Base-by-base conservation (phyloP, 208 protist species). In the Leishmania gerbilli region DNA sequence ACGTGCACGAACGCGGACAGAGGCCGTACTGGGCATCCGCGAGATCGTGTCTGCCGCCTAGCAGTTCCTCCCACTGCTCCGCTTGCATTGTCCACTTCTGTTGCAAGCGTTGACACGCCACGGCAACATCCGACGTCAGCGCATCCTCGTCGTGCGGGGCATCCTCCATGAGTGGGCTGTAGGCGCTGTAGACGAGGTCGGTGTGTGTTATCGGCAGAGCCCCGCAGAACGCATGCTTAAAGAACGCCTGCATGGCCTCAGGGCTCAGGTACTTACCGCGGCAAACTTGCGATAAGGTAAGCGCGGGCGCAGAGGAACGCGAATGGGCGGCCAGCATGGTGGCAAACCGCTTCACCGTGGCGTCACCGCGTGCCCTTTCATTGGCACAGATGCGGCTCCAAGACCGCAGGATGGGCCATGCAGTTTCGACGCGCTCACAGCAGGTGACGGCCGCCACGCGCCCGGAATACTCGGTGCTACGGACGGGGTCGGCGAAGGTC, bases 141-240 rank as follows among this genome's bases (percentile, higher is more conserved):
- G 84, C 83, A 79, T 93, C 90, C 58, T 91, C 90, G 51, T 84
- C 31, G 13, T 69, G 69, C 3, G 88, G 88, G 67, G 85, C 74
- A 37, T 85, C 86, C 31, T 88, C 88, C 58, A 88, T 82, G 27
- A 88, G 49, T 24, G 75, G 24, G 49, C 76, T 86, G 76, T 81
- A 90, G 47, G 79, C 79, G 47, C 79, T 88, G 56, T 64, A 42
- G 24, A 86, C 86, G 27, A 90, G 79, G 55, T 85, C 87, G 34
- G 37, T 71, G 74, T 87, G 87, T 1, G 77, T 89, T 19, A 42
- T 51, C n/a, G 88, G 90, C 51, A 90, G 83, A 34, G 34, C 81
- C 4, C 40, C 58, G 83, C 86, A 91, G 53, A 85, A 71, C 13
- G 76, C 82, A 67, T 75, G 37, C 37, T 71, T 67, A n/a, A 87